These are phyloP conservation scores for Lachancea mirantina DNA, from an alignment of 805 yeast species.

Conservation along the genomic window DNA sequence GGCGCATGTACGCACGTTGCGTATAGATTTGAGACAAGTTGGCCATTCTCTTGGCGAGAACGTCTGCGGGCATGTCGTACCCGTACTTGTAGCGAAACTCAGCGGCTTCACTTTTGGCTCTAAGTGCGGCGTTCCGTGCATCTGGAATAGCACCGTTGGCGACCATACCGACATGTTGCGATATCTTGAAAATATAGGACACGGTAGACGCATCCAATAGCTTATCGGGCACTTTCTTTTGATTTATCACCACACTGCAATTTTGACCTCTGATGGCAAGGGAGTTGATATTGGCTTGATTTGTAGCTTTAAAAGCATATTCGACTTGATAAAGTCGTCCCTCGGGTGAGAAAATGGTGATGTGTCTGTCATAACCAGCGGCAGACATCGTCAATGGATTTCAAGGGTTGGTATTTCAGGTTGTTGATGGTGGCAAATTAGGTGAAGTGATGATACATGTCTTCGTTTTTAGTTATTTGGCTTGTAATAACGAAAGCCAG, in stretches of 20 bases:
- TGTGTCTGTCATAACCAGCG: conserved; percentile 99
- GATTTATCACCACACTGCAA: conserved; percentile 81
- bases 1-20: conserved; percentile 98
- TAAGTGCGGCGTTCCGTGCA: conserved; percentile 79
- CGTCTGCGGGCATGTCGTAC: conserved; percentile 93
- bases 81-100: conserved; percentile 93
- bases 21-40: conserved; percentile 92
- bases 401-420: no score
- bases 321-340: conserved; percentile 97
- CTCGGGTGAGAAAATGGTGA: conserved; percentile 97
- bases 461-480: no score
- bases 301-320: conserved; percentile 95
- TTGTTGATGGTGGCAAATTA: no score
- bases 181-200: conserved; percentile 75
- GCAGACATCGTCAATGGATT: conserved; percentile 23
- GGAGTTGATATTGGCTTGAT: conserved; percentile 84
- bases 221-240: conserved; percentile 95
- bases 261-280: conserved; percentile 82
- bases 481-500: no score
- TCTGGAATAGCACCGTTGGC: conserved; percentile 96
- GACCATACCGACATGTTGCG: conserved; percentile 77
- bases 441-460: no score
- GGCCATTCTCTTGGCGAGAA: conserved; percentile 89
- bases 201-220: conserved; percentile 82
- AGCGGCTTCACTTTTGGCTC: conserved; percentile 94